Evolutionary conservation across 768 basidiomycete genomes (phyloP).

Genomic region (Lactifluus rugatus): DNA sequence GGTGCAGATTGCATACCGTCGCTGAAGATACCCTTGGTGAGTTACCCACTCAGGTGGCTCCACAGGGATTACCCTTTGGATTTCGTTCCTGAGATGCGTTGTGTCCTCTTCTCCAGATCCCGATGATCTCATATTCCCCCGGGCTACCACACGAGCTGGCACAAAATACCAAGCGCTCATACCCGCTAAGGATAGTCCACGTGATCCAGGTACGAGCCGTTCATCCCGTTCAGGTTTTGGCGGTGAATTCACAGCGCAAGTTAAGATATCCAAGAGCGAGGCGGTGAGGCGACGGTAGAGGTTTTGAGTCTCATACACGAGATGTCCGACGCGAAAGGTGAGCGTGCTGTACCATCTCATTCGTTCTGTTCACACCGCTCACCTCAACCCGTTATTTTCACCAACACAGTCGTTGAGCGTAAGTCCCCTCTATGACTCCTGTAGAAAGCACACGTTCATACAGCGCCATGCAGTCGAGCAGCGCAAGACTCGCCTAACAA

Average conservation of each 20-base stretch:
- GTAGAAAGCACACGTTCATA: neutral
- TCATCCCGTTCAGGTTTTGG: neutral
- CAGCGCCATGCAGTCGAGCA: slow-evolving; percentile 45
- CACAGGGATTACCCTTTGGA: neutral
- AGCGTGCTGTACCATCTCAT: slow-evolving; percentile 24
- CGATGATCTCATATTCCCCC: slow-evolving; percentile 94
- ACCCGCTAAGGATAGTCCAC: slow-evolving; percentile 29
- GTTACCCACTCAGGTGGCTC: slow-evolving; percentile 19
- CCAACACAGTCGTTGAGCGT: slow-evolving; percentile 48
- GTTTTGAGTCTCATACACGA: slow-evolving; percentile 55
- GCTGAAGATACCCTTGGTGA: slow-evolving; percentile 86
- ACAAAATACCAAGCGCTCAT: slow-evolving; percentile 73
- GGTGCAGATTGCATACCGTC: slow-evolving; percentile 69
- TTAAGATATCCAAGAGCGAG: slow-evolving; percentile 41
- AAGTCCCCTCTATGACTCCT: slow-evolving; percentile 20
- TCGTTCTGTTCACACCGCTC: slow-evolving; percentile 6
- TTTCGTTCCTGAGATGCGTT: slow-evolving; percentile 6
- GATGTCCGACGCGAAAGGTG: slow-evolving; percentile 60
- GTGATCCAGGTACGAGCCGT: slow-evolving; percentile 20
- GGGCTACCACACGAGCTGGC: slow-evolving; percentile 84
- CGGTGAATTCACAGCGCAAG: neutral
- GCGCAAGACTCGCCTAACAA: slow-evolving; percentile 47
- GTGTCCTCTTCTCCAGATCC: slow-evolving; percentile 47
- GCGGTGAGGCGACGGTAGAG: slow-evolving; percentile 67
- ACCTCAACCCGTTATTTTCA: slow-evolving; percentile 15